These are phyloP conservation scores for Leptographium wingfieldii DNA, from an alignment of 2,329 filamentous ascomycete species.

Conservation along the genomic window DNA sequence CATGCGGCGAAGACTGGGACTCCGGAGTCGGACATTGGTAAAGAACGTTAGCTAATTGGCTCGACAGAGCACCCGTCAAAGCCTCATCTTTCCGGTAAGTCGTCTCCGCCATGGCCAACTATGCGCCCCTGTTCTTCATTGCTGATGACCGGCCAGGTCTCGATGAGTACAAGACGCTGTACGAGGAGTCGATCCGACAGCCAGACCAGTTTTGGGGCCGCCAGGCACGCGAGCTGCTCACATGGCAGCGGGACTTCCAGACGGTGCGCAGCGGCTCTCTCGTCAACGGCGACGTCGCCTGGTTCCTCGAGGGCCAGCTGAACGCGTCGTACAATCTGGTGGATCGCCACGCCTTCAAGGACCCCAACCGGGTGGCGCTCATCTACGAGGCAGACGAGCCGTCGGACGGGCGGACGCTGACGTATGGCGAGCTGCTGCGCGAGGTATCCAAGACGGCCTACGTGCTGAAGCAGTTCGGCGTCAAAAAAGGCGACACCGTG, in stretches of 20 bases:
- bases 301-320: conserved; percentile 87
- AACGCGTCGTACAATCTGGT: conserved; percentile 98
- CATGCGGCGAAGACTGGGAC: not conserved
- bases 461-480: conserved; percentile 87
- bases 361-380: conserved; percentile 87
- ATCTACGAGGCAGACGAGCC: conserved; percentile 98
- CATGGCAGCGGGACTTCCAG: conserved; percentile 84
- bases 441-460: conserved; percentile 82
- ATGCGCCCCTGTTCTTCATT: not conserved
- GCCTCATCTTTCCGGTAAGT: conserved; percentile 53
- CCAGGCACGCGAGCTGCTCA: conserved; percentile 75
- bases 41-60: conserved; percentile 20
- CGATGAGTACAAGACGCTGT: conserved; percentile 54
- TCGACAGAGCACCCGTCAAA: conserved; percentile 53
- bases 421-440: conserved; percentile 83
- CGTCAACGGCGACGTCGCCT: conserved; percentile 69
- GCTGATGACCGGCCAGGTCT: conserved; percentile 32
- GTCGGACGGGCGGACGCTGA: conserved; percentile 74
- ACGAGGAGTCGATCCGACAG: conserved; percentile 78
- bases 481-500: conserved; percentile 93
- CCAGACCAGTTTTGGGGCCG: conserved; percentile 84
- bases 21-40: conserved; percentile 13
- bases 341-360: conserved; percentile 89
- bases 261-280: conserved; percentile 74
- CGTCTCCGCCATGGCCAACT: not conserved